phyloP scores from a whole-genome alignment of 805 yeast genomes.

The Zygosaccharomyces gambellarensis region DNA sequence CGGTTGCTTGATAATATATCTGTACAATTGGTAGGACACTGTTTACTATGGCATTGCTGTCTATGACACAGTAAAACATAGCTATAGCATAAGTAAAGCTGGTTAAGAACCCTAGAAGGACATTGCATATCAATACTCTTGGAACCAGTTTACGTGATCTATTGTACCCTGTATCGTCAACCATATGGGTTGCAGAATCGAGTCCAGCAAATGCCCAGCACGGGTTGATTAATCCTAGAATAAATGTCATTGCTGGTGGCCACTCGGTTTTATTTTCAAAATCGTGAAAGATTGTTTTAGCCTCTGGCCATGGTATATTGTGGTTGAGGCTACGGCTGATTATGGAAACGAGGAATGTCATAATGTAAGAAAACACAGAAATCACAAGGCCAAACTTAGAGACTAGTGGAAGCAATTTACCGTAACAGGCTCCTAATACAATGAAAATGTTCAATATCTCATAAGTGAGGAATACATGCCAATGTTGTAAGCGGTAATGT shows the following conservation, averaged over 20 bases:
- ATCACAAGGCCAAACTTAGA: conserved; percentile 47
- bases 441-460: conserved; percentile 42
- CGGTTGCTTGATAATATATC: conserved; percentile 54
- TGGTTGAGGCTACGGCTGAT: conserved; percentile 46
- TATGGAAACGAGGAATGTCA: conserved; percentile 50
- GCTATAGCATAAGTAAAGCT: conserved; percentile 43
- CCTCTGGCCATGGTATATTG: conserved; percentile 38
- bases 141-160: conserved; percentile 45
- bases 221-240: conserved; percentile 67
- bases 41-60: conserved; percentile 44
- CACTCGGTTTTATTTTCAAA: conserved; percentile 57
- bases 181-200: conserved; percentile 68
- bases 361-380: conserved; percentile 48
- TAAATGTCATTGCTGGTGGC: conserved; percentile 54
- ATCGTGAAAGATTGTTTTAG: conserved; percentile 49
- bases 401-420: conserved; percentile 46
- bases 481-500: conserved; percentile 39
- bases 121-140: conserved; percentile 56
- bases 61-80: conserved; percentile 55
- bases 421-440: conserved; percentile 48
- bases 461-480: conserved; percentile 53
- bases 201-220: conserved; percentile 66
- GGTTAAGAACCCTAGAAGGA: conserved; percentile 62
- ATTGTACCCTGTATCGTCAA: conserved; percentile 46
- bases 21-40: conserved; percentile 57